Percentiles rank a stretch among this genome's conserved stretches.
These are phyloP conservation scores for Saccharomyces pastorianus DNA, from an alignment of 1,139 yeast species.

Conservation along the genomic window DNA sequence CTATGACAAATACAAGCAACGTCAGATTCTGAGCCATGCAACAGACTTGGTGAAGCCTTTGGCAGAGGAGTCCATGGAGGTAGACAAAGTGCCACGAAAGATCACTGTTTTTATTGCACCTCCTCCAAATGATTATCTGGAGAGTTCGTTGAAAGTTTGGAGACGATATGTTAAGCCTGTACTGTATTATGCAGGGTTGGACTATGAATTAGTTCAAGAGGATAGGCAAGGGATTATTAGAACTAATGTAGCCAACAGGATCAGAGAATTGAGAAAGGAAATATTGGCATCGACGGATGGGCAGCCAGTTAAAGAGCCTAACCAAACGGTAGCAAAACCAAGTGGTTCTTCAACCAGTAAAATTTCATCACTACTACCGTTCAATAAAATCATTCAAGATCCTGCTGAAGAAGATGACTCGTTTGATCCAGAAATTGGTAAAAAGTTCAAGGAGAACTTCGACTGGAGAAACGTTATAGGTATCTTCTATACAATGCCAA, in stretches of 20 bases:
- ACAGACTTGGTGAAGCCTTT: slow-evolving; percentile 50
- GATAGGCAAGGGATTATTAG: slow-evolving; percentile 84
- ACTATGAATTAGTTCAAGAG: slow-evolving; percentile 66
- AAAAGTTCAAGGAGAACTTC: slow-evolving; percentile 38
- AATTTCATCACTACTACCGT: neutral
- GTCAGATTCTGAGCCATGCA: slow-evolving; percentile 56
- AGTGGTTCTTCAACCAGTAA: neutral
- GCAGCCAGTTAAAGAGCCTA: neutral
- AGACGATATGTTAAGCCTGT: slow-evolving; percentile 80
- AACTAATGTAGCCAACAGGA: slow-evolving; percentile 68
- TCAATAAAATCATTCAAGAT: neutral
- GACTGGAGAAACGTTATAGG: slow-evolving; percentile 53
- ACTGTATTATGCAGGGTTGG: slow-evolving; percentile 77
- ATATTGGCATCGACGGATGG: slow-evolving; percentile 11
- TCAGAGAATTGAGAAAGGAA: slow-evolving; percentile 58
- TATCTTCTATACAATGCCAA: slow-evolving; percentile 37
- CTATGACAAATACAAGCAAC: slow-evolving; percentile 73
- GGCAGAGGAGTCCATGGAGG: slow-evolving; percentile 42
- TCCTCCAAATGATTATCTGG: slow-evolving; percentile 89
- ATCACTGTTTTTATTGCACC: slow-evolving; percentile 84
- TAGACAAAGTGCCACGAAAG: slow-evolving; percentile 56
- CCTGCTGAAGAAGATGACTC: neutral
- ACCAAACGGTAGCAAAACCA: neutral
- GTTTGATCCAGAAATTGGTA: slow-evolving; percentile 18
- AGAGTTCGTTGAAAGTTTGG: slow-evolving; percentile 65